Evolutionary conservation across 2,329 filamentous ascomycete genomes (phyloP).

Genomic region (Xylaria polymorpha): DNA sequence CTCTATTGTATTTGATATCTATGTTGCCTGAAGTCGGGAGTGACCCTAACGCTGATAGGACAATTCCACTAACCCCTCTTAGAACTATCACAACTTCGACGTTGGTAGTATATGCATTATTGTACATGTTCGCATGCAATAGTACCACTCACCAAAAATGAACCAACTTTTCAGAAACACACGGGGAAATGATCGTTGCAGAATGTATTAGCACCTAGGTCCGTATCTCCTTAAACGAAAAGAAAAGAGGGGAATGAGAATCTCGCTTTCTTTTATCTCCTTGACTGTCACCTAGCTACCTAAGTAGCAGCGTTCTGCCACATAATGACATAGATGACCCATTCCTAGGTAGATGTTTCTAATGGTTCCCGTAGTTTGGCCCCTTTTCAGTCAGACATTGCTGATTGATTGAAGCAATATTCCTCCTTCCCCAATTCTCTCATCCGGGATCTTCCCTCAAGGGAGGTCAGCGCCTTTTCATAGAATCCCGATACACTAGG

Average conservation of each 20-base stretch:
- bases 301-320: neutral
- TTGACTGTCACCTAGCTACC: neutral
- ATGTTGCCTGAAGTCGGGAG: neutral
- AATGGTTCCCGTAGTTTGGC: neutral
- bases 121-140: neutral
- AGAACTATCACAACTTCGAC: neutral
- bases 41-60: neutral
- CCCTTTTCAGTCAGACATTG: neutral
- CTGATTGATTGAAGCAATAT: neutral
- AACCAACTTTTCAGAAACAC: neutral
- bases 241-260: neutral
- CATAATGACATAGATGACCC: neutral
- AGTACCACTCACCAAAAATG: neutral
- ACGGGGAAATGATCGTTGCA: too few species aligned
- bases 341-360: neutral
- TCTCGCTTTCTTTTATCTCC: neutral
- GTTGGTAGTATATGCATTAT: neutral
- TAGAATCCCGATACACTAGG: too few species aligned
- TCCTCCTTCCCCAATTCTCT: too few species aligned
- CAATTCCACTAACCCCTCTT: neutral
- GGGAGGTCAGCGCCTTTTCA: neutral
- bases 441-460: neutral
- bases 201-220: too few species aligned
- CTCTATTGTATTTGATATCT: neutral
- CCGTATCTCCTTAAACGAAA: neutral